Evolutionary conservation across 768 basidiomycete genomes (phyloP).

Genomic region (Mycena indigotica): DNA sequence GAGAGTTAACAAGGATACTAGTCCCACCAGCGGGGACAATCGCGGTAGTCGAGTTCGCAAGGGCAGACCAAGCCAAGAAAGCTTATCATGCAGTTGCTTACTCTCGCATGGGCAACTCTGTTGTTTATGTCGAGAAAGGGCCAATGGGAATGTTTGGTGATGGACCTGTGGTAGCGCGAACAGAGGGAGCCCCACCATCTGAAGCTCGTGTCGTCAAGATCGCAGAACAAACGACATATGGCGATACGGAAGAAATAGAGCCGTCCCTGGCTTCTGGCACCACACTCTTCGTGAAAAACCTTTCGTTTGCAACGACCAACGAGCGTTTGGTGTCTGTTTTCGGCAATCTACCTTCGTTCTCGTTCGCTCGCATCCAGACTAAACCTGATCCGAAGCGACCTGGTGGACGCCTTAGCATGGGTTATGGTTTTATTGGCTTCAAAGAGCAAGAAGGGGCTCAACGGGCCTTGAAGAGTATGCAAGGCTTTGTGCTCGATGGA

Average conservation of each 20-base stretch:
- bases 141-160: conserved; percentile 80
- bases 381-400: conserved; percentile 84
- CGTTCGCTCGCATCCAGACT: conserved; percentile 87
- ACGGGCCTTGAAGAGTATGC: conserved; percentile 73
- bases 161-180: conserved; percentile 29
- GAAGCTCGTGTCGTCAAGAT: conserved; percentile 38
- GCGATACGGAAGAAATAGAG: conserved; percentile 41
- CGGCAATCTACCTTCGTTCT: conserved; percentile 73
- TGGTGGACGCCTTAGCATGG: conserved; percentile 79
- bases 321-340: conserved; percentile 73
- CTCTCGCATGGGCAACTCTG: conserved; percentile 81
- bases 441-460: conserved; percentile 70
- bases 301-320: conserved; percentile 88
- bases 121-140: conserved; percentile 92
- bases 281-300: conserved; percentile 93
- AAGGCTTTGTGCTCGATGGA: conserved; percentile 85
- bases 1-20: conserved; percentile 67
- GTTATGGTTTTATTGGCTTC: conserved; percentile 96
- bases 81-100: conserved; percentile 87
- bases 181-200: conserved; percentile 7
- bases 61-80: conserved; percentile 65
- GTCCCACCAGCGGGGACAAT: conserved; percentile 93
- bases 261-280: conserved; percentile 61
- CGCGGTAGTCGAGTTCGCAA: conserved; percentile 86
- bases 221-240: conserved; percentile 40